Percentiles rank a stretch among this genome's conserved stretches.
Conservation (phyloP, 1,284 basidiomycete genomes). For the Cystobasidium slooffiae region DNA sequence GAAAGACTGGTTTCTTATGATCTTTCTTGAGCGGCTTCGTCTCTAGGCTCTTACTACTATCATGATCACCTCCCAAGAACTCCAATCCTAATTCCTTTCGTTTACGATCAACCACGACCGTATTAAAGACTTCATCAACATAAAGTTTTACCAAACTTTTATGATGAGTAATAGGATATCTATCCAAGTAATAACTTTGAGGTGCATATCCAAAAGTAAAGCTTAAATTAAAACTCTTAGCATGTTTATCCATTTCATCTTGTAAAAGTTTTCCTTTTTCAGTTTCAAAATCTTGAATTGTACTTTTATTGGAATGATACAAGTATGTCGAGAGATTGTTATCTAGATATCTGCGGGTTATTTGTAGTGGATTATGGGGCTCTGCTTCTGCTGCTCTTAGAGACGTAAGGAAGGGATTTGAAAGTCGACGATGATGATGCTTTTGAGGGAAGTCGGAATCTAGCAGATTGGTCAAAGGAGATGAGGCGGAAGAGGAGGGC, state of each 20-base stretch:
- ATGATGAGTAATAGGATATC: constrained; percentile 42
- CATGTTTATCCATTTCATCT: constrained; percentile 19
- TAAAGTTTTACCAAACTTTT: constrained; percentile 42
- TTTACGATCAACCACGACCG: constrained; percentile 28
- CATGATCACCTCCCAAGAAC: not conserved
- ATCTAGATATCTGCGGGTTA: constrained; percentile 54
- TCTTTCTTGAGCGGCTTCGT: not conserved
- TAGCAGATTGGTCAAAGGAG: too few species aligned
- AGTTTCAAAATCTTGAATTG: constrained; percentile 30
- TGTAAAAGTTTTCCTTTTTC: constrained; percentile 10
- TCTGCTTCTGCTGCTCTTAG: constrained; percentile 27
- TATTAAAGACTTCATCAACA: constrained; percentile 43
- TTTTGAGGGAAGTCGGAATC: too few species aligned
- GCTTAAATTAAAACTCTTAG: constrained; percentile 35
- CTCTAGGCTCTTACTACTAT: too few species aligned
- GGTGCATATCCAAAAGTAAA: constrained; percentile 43
- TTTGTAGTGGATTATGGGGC: constrained; percentile 28
- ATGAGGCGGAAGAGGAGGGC: constrained; percentile 36
- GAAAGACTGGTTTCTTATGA: constrained; percentile 36
- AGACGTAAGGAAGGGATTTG: constrained; percentile 3
- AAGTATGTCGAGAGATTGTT: constrained; percentile 47
- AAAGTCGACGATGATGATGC: not conserved
- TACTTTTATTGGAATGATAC: constrained; percentile 30
- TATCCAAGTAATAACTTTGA: constrained; percentile 51
- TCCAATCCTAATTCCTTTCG: constrained; percentile 14